Evolutionary conservation across 176 grass and related monocot species (phyloP).

Genomic region (Ensete ventricosum): DNA sequence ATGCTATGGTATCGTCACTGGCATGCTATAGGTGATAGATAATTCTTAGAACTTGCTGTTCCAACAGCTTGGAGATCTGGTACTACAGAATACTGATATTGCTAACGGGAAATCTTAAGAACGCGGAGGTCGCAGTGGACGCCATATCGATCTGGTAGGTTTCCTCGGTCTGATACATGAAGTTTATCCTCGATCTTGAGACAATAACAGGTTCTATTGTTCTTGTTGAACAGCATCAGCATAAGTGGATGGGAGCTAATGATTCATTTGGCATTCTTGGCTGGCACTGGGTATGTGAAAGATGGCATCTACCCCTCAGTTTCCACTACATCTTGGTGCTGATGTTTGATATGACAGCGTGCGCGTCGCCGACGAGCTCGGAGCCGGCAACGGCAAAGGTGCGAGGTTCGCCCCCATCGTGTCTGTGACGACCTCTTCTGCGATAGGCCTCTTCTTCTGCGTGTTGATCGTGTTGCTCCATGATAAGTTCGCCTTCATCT

Average conservation of each 20-base stretch:
- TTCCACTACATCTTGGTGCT: no score
- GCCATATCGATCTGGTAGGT: conserved; percentile 73
- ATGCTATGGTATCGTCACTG: conserved; percentile 41
- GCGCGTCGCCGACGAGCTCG: conserved; percentile 26
- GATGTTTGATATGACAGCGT: conserved; percentile 24
- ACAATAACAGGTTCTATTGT: not conserved
- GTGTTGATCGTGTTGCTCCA: no score
- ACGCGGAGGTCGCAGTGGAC: conserved; percentile 36
- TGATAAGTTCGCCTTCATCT: not conserved
- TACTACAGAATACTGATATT: conserved; percentile 75
- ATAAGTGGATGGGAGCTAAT: conserved; percentile 87
- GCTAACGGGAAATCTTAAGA: conserved; percentile 49
- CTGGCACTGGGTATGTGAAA: conserved; percentile 15
- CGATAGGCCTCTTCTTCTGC: no score
- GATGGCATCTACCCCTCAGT: no score
- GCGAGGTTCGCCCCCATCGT: conserved; percentile 66
- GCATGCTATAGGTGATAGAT: not conserved
- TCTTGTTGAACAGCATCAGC: conserved; percentile 41
- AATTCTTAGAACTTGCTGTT: not conserved
- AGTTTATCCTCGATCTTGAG: no score
- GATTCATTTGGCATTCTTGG: conserved; percentile 46
- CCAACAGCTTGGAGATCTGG: conserved; percentile 78
- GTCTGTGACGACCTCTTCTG: conserved; percentile 34
- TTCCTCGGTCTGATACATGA: not conserved
- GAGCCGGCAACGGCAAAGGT: conserved; percentile 50